Base-by-base conservation (phyloP, 2,329 filamentous ascomycete species). In the Ophiostoma ulmi region DNA sequence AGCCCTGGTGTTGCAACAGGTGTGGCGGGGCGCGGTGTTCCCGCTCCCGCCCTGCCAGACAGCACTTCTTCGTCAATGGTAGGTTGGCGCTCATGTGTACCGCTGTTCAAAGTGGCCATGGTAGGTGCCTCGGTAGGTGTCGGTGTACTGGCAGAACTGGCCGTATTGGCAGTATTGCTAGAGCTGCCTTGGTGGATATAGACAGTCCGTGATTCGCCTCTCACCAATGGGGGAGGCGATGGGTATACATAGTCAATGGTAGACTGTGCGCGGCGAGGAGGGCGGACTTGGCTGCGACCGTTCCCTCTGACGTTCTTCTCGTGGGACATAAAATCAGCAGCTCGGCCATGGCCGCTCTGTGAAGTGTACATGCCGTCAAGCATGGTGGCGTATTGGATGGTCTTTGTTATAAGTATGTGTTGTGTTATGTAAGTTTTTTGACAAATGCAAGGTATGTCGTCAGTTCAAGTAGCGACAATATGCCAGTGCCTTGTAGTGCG, bases 241-340 rank as follows among this genome's bases (percentile, higher is more conserved):
- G 74, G 77, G 65, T 77, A 77, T 68, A 80, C 79, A 69, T 82
- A 82, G 58, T 85, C 82, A 63, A 81, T 80, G 75, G 83, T 79
- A 41, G 83, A 83, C 76, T 82, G 83, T 20, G 83, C 82, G 58
- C 83, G 80, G 61, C 82, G 78, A 1, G 83, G 82, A 7, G 79
- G 73, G 67, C 80, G 80, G 74, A 80, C 79, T 72, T 77, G 72
- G 0, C 67, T 71, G 20, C 76, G 77, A 64, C 77, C 75, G 73
- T 75, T 78, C 26, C 81, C 41, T 36, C 26, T 13, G 39, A 31
- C 66, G 26, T 20, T 35, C 66, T 68, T 68, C 6, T 52, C 65
- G 6, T 22, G 26, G 3, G 65, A 31, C 22, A 48, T 36, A 26
- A n/a, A n/a, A 35, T 64, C 36, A 14, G 58, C 26, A 17, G 35